Evolutionary conservation across 179 eudicot species (phyloP).

Genomic region (Sideroxylon spinosum): DNA sequence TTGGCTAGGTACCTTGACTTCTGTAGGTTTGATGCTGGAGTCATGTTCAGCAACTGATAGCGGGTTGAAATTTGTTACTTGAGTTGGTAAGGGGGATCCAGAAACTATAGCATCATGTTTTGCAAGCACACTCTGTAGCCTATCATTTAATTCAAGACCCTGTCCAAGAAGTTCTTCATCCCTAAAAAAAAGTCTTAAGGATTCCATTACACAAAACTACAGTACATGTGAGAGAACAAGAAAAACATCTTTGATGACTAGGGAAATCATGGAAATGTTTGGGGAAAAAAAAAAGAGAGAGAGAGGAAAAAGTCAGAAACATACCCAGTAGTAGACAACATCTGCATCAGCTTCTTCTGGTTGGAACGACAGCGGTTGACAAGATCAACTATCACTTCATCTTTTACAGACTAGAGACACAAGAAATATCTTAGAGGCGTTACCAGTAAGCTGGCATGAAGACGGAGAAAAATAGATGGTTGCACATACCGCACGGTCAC

Average conservation of each 20-base stretch:
- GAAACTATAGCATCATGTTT: conserved; percentile 86
- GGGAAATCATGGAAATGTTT: neutral
- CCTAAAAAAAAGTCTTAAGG: conserved; percentile 27
- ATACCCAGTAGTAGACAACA: conserved; percentile 67
- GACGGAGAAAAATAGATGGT: neutral
- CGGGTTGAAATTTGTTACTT: conserved; percentile 24
- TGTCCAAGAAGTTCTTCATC: conserved; percentile 82
- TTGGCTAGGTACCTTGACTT: conserved; percentile 28
- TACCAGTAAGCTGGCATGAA: neutral
- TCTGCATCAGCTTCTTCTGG: conserved; percentile 88
- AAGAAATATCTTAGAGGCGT: conserved; percentile 1
- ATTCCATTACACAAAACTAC: neutral
- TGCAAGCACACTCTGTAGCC: conserved; percentile 64
- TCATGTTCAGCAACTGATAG: conserved; percentile 21
- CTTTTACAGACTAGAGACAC: conserved; percentile 68
- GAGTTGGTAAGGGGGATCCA: conserved; percentile 67
- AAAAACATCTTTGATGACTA: neutral
- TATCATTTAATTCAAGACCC: conserved; percentile 89
- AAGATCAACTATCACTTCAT: conserved; percentile 86
- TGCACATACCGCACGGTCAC: conserved; percentile 62
- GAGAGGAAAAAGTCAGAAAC: conserved; percentile 16
- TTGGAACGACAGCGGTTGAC: conserved; percentile 75
- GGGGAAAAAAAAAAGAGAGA: neutral
- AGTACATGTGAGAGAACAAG: neutral
- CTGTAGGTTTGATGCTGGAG: conserved; percentile 29